Percentiles rank a stretch among this genome's conserved stretches.
Evolutionary conservation across 176 grass and related monocot genomes (phyloP).

Genomic region (Guadua angustifolia): DNA sequence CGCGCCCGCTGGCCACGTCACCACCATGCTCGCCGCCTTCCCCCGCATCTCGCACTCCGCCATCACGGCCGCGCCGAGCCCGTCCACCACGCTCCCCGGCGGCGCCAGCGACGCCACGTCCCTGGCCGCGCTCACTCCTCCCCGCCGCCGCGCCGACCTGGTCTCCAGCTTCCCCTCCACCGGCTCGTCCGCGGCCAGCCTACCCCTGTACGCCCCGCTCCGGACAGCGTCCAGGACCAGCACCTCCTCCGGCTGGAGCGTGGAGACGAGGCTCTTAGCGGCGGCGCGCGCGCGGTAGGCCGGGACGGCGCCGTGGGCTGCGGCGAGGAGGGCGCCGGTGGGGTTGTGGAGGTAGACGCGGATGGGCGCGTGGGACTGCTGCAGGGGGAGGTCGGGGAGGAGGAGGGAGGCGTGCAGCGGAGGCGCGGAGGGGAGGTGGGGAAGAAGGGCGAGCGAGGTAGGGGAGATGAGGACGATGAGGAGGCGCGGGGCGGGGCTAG

Average conservation of each 20-base stretch:
- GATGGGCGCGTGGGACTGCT: constrained; percentile 50
- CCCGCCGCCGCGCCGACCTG: constrained; percentile 46
- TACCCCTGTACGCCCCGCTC: constrained; percentile 66
- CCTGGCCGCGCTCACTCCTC: constrained; percentile 43
- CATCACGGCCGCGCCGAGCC: constrained; percentile 74
- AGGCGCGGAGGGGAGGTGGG: constrained; percentile 45
- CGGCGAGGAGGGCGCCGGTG: constrained; percentile 52
- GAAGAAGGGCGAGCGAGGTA: constrained; percentile 53
- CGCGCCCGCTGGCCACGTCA: constrained; percentile 72
- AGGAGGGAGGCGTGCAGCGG: constrained; percentile 62
- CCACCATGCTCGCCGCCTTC: constrained; percentile 71
- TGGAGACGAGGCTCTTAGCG: constrained; percentile 61
- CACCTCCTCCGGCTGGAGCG: constrained; percentile 63
- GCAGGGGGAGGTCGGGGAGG: constrained; percentile 65
- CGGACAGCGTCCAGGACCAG: constrained; percentile 72
- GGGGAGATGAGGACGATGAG: constrained; percentile 72
- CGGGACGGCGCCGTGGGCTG: constrained; percentile 51
- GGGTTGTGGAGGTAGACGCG: constrained; percentile 57
- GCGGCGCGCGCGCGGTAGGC: constrained; percentile 62
- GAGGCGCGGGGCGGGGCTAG: constrained; percentile 47
- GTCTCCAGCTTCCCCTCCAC: constrained; percentile 93
- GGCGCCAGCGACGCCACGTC: constrained; percentile 61
- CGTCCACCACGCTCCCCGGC: constrained; percentile 82
- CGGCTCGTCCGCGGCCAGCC: constrained; percentile 65
- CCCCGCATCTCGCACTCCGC: constrained; percentile 78